A percentile compares a stretch with the other conserved stretches of the same genome.
Conservation (phyloP, 1,284 basidiomycete species). For the Lignosus rhinocerotis region DNA sequence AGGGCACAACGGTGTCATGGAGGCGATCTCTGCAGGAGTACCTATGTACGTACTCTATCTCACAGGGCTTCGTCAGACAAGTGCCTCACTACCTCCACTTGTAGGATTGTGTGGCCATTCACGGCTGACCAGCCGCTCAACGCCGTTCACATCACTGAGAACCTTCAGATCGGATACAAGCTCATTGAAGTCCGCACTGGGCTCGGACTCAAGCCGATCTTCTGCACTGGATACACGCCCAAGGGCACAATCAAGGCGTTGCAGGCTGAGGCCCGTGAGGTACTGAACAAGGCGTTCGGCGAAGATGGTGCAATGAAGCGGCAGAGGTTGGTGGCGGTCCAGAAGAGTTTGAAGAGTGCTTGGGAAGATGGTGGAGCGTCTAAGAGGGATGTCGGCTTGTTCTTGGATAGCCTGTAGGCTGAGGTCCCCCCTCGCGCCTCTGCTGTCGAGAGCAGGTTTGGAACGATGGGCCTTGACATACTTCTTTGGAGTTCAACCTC, state of each 20-base stretch:
- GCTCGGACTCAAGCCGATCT: slow-evolving; percentile 20
- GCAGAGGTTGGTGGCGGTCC: slow-evolving; percentile 17
- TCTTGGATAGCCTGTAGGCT: slow-evolving; percentile 7
- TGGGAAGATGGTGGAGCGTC: slow-evolving; percentile 21
- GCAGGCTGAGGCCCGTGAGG: slow-evolving; percentile 15
- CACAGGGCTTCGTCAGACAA: neutral
- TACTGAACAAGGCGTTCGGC: slow-evolving; percentile 25
- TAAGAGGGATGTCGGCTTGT: slow-evolving; percentile 7
- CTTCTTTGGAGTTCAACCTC: no score
- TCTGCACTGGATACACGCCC: slow-evolving; percentile 22
- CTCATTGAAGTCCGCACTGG: slow-evolving; percentile 30
- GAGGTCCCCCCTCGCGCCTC: no score
- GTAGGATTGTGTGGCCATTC: slow-evolving; percentile 26
- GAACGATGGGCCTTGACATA: no score
- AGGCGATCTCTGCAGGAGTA: slow-evolving; percentile 20
- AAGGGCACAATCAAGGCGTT: slow-evolving; percentile 26
- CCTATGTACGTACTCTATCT: slow-evolving; percentile 9
- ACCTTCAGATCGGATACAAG: slow-evolving; percentile 29
- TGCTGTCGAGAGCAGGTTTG: no score
- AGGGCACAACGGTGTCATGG: slow-evolving; percentile 24
- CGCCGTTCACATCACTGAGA: slow-evolving; percentile 24
- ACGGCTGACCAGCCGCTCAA: slow-evolving; percentile 29
- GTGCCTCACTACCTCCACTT: neutral
- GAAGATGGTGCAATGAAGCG: slow-evolving; percentile 25
- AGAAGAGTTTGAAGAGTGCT: slow-evolving; percentile 3